A percentile compares a stretch with the other conserved stretches of the same genome.
These are phyloP conservation scores for Zygosaccharomyces rouxii DNA, from an alignment of 805 yeast species.

Conservation along the genomic window DNA sequence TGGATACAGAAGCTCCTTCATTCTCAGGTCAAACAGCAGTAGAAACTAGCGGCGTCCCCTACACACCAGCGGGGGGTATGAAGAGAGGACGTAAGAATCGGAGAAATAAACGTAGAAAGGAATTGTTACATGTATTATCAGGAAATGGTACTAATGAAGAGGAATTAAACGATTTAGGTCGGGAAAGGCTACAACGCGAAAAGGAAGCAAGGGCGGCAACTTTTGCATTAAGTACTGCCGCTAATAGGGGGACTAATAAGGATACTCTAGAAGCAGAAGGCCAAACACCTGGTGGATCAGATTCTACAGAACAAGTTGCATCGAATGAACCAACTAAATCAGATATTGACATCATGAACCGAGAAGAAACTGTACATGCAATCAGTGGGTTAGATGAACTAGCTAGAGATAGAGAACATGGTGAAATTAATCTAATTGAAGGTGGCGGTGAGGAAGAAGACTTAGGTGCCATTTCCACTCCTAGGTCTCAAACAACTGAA, in stretches of 20 bases:
- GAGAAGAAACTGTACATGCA: slow-evolving; percentile 12
- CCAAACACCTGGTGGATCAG: slow-evolving; percentile 5
- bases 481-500: slow-evolving; percentile 5
- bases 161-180: slow-evolving; percentile 29
- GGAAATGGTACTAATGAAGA: slow-evolving; percentile 23
- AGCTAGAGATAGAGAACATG: slow-evolving; percentile 6
- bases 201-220: slow-evolving; percentile 43
- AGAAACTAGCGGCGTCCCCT: slow-evolving; percentile 62
- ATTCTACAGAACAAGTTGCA: slow-evolving; percentile 11
- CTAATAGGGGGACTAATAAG: slow-evolving; percentile 14
- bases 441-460: slow-evolving; percentile 1
- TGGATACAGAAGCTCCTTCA: slow-evolving; percentile 58
- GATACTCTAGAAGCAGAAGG: slow-evolving; percentile 8
- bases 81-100: slow-evolving; percentile 43
- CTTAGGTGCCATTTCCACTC: not conserved
- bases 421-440: slow-evolving; percentile 6
- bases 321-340: slow-evolving; percentile 12
- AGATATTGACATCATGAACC: slow-evolving; percentile 8
- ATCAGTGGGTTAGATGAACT: slow-evolving; percentile 13
- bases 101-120: slow-evolving; percentile 34
- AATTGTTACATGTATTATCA: slow-evolving; percentile 16
- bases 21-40: slow-evolving; percentile 35
- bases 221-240: slow-evolving; percentile 37
- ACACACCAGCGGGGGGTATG: slow-evolving; percentile 73
- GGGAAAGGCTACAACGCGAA: slow-evolving; percentile 40